Evolutionary conservation across 1,284 basidiomycete genomes (phyloP), one percentile per base, ranked within the genome.

Genomic region (Erythrobasidium hasegawianum): DNA sequence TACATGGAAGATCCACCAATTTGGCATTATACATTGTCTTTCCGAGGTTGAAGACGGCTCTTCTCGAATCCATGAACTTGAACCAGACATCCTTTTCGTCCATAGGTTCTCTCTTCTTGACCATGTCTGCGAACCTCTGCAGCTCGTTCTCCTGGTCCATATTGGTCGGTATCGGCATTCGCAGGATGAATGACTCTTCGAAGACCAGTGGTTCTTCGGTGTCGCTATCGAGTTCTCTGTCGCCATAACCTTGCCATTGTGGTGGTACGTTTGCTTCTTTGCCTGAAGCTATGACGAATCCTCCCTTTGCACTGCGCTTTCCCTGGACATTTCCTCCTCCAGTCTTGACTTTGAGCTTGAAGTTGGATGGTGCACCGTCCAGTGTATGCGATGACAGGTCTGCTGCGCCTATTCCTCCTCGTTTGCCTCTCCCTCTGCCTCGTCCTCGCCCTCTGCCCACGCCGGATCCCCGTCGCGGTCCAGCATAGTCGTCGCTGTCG

Each of bases 21-120:
- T 97, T 97, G 22, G 96, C 86, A 20, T 89, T 84, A 75, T 94
- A 97, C 0, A 85, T 82, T 59, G 83, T 85, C 70, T 86, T 86
- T 20, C 88, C 89, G 29, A 95, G 83, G 76, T 94, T 90, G 76
- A 99, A 94, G 26, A 89, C 83, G 2, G 90, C 96, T 72, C 96
- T 81, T 55, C 96, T 84, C 58, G 94, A 90, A 77, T 99, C 95
- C 79, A 97, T 93, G 78, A 99, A 97, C 79, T 96, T 97, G 83
- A 99, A 94, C 88, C 90, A 97, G 10, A 97, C 85, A 72, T 96
- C 92, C 71, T 88, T 79, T 13, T 78, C 84, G 10, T 83, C 80
- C 29, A 91, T 82, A 72, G 92, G 89, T 69, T 92, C 72, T 1
- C 77, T 84, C 53, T 85, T 81, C 57, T 84, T 83, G 11, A 95